A percentile compares a stretch with the other conserved stretches of the same genome.
Conservation (phyloP, 768 basidiomycete species). For the Phaffia australis region DNA sequence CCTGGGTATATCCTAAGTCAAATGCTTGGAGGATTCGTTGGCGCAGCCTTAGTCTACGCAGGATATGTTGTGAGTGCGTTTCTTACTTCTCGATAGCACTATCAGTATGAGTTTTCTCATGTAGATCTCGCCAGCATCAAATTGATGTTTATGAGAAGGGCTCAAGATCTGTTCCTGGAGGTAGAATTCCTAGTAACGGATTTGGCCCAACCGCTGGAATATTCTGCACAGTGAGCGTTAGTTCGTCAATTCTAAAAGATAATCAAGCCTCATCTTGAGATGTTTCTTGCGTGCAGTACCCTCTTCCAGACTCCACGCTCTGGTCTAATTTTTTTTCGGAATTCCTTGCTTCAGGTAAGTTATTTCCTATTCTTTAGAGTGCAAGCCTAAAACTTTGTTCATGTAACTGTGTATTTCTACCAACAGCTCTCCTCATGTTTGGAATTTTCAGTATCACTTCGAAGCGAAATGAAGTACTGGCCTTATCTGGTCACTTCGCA, state of each 20-base stretch:
- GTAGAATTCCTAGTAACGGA: background rate
- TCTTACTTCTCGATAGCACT: background rate
- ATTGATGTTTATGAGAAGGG: slow-evolving; percentile 15
- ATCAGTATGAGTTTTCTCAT: background rate
- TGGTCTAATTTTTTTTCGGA: slow-evolving; percentile 18
- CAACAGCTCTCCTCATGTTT: slow-evolving; percentile 19
- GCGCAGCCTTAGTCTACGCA: slow-evolving; percentile 18
- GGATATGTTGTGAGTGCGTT: slow-evolving; percentile 13
- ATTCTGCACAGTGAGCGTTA: slow-evolving; percentile 9
- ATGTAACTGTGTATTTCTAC: background rate
- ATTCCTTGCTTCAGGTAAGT: background rate
- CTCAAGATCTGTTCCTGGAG: slow-evolving; percentile 13
- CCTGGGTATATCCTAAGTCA: slow-evolving; percentile 20
- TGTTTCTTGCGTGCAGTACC: slow-evolving; percentile 8
- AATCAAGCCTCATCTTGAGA: background rate
- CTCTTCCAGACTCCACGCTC: slow-evolving; percentile 4
- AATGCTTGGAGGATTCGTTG: slow-evolving; percentile 25
- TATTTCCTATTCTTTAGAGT: too few species aligned
- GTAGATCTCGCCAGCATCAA: slow-evolving; percentile 3
- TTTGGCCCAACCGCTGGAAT: slow-evolving; percentile 22
- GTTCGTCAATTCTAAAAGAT: background rate
- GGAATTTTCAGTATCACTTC: slow-evolving; percentile 23
- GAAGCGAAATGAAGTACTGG: slow-evolving; percentile 9
- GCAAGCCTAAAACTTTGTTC: too few species aligned
- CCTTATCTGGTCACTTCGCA: slow-evolving; percentile 2